phyloP scores from a whole-genome alignment of 2,329 filamentous ascomycete species.

The Alternaria sp. region DNA sequence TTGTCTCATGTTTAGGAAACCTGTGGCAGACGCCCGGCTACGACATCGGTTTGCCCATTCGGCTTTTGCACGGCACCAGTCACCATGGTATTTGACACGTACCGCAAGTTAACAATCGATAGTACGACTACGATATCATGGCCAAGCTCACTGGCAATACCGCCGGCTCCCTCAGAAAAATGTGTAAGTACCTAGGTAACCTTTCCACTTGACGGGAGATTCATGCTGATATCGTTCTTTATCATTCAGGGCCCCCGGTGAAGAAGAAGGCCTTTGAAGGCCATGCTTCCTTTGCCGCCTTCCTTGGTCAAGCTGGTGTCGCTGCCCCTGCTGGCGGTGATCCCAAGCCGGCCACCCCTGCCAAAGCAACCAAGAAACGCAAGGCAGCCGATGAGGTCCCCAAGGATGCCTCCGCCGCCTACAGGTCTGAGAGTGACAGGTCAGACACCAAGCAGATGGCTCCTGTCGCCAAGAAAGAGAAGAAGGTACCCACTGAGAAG shows the following conservation, averaged over 20 bases:
- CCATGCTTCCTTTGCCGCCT: slow-evolving; percentile 36
- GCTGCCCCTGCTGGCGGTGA: slow-evolving; percentile 14
- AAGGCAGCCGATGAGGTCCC: slow-evolving; percentile 27
- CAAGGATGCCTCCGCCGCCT: slow-evolving; percentile 12
- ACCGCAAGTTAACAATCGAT: neutral
- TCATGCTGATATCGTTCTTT: neutral
- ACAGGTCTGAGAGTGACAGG: slow-evolving; percentile 17
- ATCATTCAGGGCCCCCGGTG: slow-evolving; percentile 28
- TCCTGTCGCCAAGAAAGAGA: slow-evolving; percentile 27
- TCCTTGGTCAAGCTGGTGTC: slow-evolving; percentile 24
- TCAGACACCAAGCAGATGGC: slow-evolving; percentile 25
- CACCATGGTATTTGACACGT: neutral
- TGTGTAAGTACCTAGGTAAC: slow-evolving; percentile 27
- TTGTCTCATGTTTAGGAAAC: neutral
- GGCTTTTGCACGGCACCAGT: too few species aligned
- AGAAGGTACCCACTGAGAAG: slow-evolving; percentile 7
- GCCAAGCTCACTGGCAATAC: slow-evolving; percentile 42
- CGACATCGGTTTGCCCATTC: too few species aligned
- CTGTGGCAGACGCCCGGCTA: too few species aligned
- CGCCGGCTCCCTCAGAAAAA: slow-evolving; percentile 44
- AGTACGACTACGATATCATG: slow-evolving; percentile 47
- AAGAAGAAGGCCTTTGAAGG: slow-evolving; percentile 44
- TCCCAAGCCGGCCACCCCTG: slow-evolving; percentile 14
- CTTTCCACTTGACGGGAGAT: neutral
- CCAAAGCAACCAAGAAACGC: slow-evolving; percentile 31